Percentiles rank a stretch among this genome's conserved stretches.
These are phyloP conservation scores for Coccomyxa sp. DNA, from an alignment of 139 green algal genomes.

Conservation along the genomic window DNA sequence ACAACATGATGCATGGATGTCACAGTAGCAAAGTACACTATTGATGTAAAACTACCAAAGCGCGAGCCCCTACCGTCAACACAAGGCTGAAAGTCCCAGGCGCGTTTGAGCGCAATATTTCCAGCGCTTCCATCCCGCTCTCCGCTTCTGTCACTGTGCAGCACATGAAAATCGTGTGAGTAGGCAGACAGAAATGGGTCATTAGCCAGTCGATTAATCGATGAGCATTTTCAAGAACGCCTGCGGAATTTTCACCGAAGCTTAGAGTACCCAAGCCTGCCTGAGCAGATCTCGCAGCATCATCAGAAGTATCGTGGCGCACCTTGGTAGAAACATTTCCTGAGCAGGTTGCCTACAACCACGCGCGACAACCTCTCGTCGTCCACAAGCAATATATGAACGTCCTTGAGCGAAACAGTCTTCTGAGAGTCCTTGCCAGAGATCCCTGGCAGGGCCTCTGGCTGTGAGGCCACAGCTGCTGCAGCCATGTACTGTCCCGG, in stretches of 20 bases:
- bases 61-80: constrained; percentile 61
- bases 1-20: neutral
- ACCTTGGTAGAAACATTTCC: constrained; percentile 79
- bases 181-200: neutral
- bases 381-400: constrained; percentile 82
- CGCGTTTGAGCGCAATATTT: constrained; percentile 48
- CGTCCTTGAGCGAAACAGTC: constrained; percentile 16
- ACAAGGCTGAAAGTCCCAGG: constrained; percentile 80
- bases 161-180: neutral
- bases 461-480: too few species aligned
- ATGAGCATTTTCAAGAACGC: too few species aligned
- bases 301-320: neutral
- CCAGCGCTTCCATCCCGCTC: constrained; percentile 67
- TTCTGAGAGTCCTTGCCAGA: neutral
- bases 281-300: neutral
- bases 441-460: neutral
- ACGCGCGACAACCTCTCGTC: constrained; percentile 72
- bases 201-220: too few species aligned
- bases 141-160: constrained; percentile 67
- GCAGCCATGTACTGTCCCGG: too few species aligned
- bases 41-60: too few species aligned
- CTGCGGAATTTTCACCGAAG: neutral
- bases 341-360: constrained; percentile 74
- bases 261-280: neutral
- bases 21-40: too few species aligned